Percentiles rank a stretch among this genome's conserved stretches.
phyloP scores from a whole-genome alignment of 106 monocot genomes.

The Dioscorea alata region DNA sequence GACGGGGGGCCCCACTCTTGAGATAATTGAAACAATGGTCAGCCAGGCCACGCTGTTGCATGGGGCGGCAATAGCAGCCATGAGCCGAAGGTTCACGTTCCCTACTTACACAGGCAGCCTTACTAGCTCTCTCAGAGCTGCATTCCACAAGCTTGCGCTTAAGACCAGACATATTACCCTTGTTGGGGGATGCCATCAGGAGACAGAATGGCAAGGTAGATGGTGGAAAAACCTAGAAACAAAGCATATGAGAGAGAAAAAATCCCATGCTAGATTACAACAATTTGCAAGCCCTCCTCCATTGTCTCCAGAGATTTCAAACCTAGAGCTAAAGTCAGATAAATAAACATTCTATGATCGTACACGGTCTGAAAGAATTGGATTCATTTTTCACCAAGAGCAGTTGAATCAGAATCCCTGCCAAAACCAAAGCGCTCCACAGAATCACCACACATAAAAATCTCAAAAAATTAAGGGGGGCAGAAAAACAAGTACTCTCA shows the following conservation, averaged over 20 bases:
- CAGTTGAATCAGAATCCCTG: not conserved
- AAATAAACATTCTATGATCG: not conserved
- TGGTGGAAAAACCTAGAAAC: not conserved
- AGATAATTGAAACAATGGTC: constrained; percentile 30
- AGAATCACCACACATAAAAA: not conserved
- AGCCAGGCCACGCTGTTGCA: constrained; percentile 4
- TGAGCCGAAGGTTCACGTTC: constrained; percentile 4
- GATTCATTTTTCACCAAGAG: not conserved
- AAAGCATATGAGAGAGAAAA: not conserved
- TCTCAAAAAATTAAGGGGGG: not conserved
- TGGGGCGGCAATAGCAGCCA: constrained; percentile 14
- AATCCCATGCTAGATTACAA: not conserved
- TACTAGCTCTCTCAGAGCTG: not conserved
- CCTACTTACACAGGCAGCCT: constrained; percentile 6
- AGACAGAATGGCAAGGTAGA: not conserved
- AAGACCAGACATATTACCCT: not conserved
- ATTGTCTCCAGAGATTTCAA: not conserved
- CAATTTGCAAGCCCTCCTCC: not conserved
- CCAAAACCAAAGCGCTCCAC: not conserved
- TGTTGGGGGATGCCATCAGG: constrained; percentile 6
- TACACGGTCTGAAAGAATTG: not conserved
- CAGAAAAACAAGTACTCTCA: too few relatives aligned
- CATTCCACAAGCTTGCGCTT: constrained; percentile 36
- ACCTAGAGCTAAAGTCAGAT: not conserved
- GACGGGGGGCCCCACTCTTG: constrained; percentile 26